These are phyloP conservation scores for Mallotus japonicus DNA, from an alignment of 441 rosid species.

Conservation along the genomic window DNA sequence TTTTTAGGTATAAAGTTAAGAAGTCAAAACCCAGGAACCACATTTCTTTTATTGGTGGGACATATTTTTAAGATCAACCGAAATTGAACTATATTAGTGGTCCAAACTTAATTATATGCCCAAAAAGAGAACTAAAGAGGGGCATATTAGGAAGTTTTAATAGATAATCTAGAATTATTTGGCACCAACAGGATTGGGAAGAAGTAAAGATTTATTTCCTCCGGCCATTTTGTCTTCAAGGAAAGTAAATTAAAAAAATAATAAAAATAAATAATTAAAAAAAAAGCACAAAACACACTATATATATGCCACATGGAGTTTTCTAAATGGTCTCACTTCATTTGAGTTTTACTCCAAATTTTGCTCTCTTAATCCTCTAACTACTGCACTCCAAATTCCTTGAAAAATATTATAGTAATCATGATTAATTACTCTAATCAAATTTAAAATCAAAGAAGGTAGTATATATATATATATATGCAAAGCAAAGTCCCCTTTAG, in stretches of 20 bases:
- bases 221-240: constrained; percentile 35
- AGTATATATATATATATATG: constrained; percentile 3
- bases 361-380: constrained; percentile 31
- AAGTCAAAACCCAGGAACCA: not conserved
- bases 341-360: constrained; percentile 31
- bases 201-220: constrained; percentile 15
- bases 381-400: constrained; percentile 28
- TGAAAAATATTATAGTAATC: not conserved
- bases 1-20: constrained; percentile 11
- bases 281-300: constrained; percentile 12
- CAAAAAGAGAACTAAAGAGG: not conserved
- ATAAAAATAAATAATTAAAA: not conserved
- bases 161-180: constrained; percentile 1
- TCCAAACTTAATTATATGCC: not conserved
- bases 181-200: constrained; percentile 22
- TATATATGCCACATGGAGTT: constrained; percentile 38
- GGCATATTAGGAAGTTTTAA: constrained; percentile 21
- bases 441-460: constrained; percentile 6
- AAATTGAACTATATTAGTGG: not conserved
- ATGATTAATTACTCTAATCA: constrained; percentile 13
- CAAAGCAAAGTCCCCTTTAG: constrained; percentile 17
- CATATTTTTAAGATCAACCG: not conserved
- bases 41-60: not conserved
- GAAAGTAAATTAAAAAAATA: constrained; percentile 19
- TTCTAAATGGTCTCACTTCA: constrained; percentile 27